These are phyloP conservation scores for Stenogyne calaminthoides DNA, from an alignment of 305 asterid genomes.

Conservation along the genomic window DNA sequence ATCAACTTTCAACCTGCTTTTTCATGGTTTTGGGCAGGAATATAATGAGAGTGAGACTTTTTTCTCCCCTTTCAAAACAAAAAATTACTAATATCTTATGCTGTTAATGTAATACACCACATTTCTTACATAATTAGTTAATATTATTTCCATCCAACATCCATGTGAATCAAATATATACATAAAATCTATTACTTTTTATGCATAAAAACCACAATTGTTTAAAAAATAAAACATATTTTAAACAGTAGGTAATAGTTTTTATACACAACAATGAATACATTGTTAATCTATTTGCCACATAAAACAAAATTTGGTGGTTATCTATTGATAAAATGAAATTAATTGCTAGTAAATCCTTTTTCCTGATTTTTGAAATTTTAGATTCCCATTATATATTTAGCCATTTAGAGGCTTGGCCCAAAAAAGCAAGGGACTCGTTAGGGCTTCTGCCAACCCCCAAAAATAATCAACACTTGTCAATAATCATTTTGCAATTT, in stretches of 20 bases:
- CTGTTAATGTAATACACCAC: not conserved
- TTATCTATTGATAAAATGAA: not conserved
- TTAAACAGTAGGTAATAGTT: too few species aligned
- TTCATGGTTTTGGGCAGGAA: slow-evolving; percentile 25
- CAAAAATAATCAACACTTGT: not conserved
- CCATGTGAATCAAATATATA: too few species aligned
- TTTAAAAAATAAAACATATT: too few species aligned
- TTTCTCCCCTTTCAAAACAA: not conserved
- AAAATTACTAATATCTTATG: not conserved
- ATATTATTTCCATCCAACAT: not conserved
- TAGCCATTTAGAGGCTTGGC: not conserved
- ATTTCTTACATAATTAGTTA: not conserved
- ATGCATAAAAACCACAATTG: too few species aligned
- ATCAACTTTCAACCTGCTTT: slow-evolving; percentile 19
- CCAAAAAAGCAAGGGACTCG: not conserved
- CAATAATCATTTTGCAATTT: not conserved
- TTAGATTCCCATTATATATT: too few species aligned
- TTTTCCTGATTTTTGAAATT: not conserved
- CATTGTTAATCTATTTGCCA: too few species aligned
- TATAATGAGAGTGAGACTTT: not conserved
- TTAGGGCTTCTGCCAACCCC: not conserved
- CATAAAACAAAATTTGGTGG: too few species aligned
- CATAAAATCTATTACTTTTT: too few species aligned
- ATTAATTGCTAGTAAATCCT: not conserved
- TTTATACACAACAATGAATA: too few species aligned